Percentiles rank a stretch among this genome's conserved stretches.
phyloP scores from a whole-genome alignment of 169 alveolate genomes.

The Eimeria maxima region DNA sequence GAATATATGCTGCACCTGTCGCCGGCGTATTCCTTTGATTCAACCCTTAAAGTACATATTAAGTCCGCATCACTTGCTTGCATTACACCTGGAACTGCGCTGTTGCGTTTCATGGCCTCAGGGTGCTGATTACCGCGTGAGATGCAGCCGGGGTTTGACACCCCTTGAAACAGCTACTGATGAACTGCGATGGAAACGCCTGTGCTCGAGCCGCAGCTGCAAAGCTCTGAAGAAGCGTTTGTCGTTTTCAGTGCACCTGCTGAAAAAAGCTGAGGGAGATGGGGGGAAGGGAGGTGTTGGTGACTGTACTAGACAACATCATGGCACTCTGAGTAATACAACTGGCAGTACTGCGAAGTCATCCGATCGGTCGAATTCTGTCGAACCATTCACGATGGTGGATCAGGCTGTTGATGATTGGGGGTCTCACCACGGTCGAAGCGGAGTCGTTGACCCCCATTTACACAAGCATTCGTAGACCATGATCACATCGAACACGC shows the following conservation, averaged over 20 bases:
- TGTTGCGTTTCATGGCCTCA: not conserved
- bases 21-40: not conserved
- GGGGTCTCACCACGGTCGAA: not conserved
- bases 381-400: not conserved
- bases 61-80: no score
- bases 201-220: slow-evolving; percentile 46
- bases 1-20: not conserved
- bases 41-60: not conserved
- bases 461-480: no score
- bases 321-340: not conserved
- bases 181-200: slow-evolving; percentile 65
- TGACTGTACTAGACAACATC: not conserved
- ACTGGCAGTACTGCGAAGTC: not conserved
- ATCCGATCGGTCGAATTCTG: not conserved
- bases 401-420: not conserved
- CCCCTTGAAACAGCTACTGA: slow-evolving; percentile 34
- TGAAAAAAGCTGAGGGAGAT: slow-evolving; percentile 28
- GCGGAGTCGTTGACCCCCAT: not conserved
- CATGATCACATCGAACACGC: not conserved
- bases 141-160: slow-evolving; percentile 28
- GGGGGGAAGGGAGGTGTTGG: not conserved
- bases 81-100: not conserved
- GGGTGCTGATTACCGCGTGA: slow-evolving; percentile 43
- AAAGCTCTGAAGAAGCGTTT: not conserved
- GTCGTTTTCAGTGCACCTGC: slow-evolving; percentile 20